Base-by-base conservation (phyloP, 1,139 yeast genomes). In the Candida sanyaensis region DNA sequence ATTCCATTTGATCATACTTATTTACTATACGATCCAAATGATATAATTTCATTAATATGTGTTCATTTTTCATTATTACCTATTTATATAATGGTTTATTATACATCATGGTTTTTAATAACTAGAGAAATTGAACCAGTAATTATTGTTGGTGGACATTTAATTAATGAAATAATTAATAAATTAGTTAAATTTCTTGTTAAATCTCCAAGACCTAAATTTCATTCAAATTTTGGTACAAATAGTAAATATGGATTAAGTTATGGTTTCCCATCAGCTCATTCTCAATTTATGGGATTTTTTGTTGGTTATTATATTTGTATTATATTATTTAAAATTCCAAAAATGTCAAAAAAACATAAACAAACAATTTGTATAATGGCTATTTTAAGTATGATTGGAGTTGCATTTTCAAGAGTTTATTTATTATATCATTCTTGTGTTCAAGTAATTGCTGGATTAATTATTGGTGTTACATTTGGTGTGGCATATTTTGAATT, bases 261-360 rank as follows among this genome's bases (percentile, higher is more conserved):
- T 1, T 90, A 86, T 64, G 99, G 99, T 0, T 92, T 93, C 98
- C 99, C 99, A 0, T 84, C 93, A 48, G 97, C 98, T 1, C 99
- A 93, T 65, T 84, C 97, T 0, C 99, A 93, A 67, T 93, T 92
- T 66, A 88, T 91, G 91, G 95, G 96, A 1, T 93, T 84, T 65
- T 84, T 87, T 58, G 80, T 86, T 12, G 77, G 84, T 4, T 91
- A 89, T 64, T 73, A 83, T 48, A 62, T 77, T 7, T 73, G 89
- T 54, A 62, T 66, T 10, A 44, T 73, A 8, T 31, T 69, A 9
- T 64, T 66, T 51, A 67, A 66, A 53, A 60, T 73, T 38, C 56
- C 54, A 8, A 60, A 56, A 52, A 55, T 64, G 53, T 43, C 61
- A 31, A 13, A 45, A 27, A 32, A 42, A 8, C 64, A 65, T 41